Conservation (phyloP, 192 early-diverging fungal genomes). For the Obelidium mucronatum region DNA sequence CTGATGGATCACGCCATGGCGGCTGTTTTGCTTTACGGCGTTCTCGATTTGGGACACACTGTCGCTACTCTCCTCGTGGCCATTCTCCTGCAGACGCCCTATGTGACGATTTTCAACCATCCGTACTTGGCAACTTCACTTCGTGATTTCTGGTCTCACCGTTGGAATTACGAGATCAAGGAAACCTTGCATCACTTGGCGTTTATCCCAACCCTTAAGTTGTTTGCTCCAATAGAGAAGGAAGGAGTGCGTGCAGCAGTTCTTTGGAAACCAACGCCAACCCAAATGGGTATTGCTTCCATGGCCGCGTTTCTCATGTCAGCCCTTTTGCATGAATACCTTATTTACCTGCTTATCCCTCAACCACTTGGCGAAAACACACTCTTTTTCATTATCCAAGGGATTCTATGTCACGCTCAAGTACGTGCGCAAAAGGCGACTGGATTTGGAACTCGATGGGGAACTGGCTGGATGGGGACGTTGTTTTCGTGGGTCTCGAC, state of each 20-base stretch:
- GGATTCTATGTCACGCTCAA: neutral
- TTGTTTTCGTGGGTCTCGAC: neutral
- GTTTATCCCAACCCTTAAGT: neutral
- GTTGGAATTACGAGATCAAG: slow-evolving; percentile 25
- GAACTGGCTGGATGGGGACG: neutral
- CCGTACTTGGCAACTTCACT: neutral
- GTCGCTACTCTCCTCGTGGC: neutral
- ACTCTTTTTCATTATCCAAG: neutral
- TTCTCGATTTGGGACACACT: neutral
- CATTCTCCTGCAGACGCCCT: neutral
- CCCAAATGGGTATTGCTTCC: neutral
- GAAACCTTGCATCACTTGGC: neutral
- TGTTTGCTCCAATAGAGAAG: too few species aligned
- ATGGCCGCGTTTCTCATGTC: neutral
- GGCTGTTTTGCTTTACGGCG: too few species aligned
- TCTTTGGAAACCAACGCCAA: neutral
- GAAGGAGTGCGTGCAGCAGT: too few species aligned
- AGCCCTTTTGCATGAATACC: neutral
- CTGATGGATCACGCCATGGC: neutral
- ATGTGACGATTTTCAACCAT: neutral
- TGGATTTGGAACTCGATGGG: neutral
- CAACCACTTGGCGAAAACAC: neutral
- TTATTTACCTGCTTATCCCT: neutral
- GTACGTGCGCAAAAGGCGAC: neutral
- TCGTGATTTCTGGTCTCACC: neutral